Conservation (phyloP, 164 flowering plant species). For the Macadamia integrifolia region DNA sequence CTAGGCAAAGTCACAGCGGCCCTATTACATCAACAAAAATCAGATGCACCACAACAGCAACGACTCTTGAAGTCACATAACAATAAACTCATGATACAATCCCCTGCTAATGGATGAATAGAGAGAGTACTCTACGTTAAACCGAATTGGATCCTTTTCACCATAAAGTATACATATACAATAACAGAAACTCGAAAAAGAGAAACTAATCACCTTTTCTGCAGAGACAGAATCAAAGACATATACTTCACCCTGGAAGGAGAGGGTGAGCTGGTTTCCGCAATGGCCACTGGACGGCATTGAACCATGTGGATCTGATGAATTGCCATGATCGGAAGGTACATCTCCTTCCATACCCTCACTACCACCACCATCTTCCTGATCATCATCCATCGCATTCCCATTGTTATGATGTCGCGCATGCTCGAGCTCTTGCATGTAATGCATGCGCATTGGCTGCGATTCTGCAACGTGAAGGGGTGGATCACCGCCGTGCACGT, state of each 20-base stretch:
- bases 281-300: slow-evolving; percentile 21
- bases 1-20: too few species aligned
- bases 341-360: slow-evolving; percentile 15
- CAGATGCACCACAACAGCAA: too few species aligned
- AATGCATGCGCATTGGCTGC: slow-evolving; percentile 15
- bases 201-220: slow-evolving; percentile 38
- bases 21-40: too few species aligned
- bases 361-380: slow-evolving; percentile 6
- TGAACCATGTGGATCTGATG: background rate
- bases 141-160: background rate
- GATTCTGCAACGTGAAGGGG: slow-evolving; percentile 9
- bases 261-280: slow-evolving; percentile 47
- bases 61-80: background rate
- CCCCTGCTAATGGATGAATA: background rate
- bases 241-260: slow-evolving; percentile 61
- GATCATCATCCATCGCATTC: slow-evolving; percentile 6
- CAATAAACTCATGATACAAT: background rate
- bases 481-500: slow-evolving; percentile 3
- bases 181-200: background rate
- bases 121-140: background rate
- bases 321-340: slow-evolving; percentile 1
- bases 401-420: background rate
- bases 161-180: background rate
- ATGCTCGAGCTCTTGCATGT: slow-evolving; percentile 10
- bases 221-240: slow-evolving; percentile 54